These are phyloP conservation scores for Rachicladosporium sp. DNA, from an alignment of 2,329 filamentous ascomycete genomes.

Conservation along the genomic window DNA sequence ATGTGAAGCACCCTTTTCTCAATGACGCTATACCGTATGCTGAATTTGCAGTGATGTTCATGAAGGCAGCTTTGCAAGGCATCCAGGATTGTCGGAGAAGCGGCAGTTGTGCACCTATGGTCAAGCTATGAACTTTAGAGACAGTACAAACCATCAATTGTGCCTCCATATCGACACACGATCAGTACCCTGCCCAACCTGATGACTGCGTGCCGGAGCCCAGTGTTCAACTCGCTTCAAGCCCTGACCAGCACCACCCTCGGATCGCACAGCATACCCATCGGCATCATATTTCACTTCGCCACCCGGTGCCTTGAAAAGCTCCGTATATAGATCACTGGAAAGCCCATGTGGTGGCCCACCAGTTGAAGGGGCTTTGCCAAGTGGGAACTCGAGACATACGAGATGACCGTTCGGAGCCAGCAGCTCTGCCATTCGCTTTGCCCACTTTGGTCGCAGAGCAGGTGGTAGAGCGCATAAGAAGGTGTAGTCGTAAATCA, in stretches of 20 bases:
- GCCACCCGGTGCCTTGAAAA: slow-evolving; percentile 58
- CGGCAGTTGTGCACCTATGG: no score
- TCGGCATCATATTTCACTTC: slow-evolving; percentile 49
- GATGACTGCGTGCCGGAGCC: slow-evolving; percentile 44
- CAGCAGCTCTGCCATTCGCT: slow-evolving; percentile 42
- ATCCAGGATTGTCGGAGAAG: no score
- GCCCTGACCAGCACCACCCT: slow-evolving; percentile 33
- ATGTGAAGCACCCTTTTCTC: no score
- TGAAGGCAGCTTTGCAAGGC: no score
- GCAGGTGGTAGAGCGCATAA: slow-evolving; percentile 46
- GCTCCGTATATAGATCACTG: slow-evolving; percentile 57
- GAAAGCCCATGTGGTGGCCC: slow-evolving; percentile 65
- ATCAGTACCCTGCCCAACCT: slow-evolving; percentile 40
- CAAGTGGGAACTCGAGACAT: slow-evolving; percentile 66
- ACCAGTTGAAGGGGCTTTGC: slow-evolving; percentile 50
- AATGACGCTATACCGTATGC: no score
- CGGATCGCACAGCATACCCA: slow-evolving; percentile 32
- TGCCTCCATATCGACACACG: slow-evolving; percentile 38
- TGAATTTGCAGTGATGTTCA: no score
- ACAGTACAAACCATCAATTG: not conserved
- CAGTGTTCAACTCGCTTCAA: slow-evolving; percentile 40
- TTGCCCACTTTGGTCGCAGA: slow-evolving; percentile 46
- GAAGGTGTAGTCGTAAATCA: slow-evolving; percentile 55
- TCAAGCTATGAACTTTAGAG: no score
- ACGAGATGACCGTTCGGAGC: slow-evolving; percentile 41